Conservation (phyloP, 2,329 filamentous ascomycete species). For the Trichoderma guizhouense region DNA sequence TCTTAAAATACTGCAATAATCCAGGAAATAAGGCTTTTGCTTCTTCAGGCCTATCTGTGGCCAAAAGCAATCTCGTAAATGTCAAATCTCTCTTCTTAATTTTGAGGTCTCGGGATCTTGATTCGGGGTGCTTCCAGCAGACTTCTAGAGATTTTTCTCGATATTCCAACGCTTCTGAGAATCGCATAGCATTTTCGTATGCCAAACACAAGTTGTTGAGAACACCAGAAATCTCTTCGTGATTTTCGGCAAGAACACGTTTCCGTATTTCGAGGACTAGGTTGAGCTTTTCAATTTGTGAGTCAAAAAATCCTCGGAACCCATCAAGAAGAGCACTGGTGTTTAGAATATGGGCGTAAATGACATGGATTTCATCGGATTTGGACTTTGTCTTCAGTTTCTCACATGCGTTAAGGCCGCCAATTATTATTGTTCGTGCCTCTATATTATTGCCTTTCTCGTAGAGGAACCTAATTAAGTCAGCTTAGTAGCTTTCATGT, state of each 20-base stretch:
- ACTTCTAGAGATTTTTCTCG: background rate
- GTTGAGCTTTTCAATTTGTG: background rate
- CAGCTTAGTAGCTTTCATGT: no score
- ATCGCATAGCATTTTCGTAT: background rate
- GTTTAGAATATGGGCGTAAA: background rate
- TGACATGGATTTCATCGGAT: background rate
- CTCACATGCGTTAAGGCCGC: background rate
- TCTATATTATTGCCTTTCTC: background rate
- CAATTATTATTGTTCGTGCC: background rate
- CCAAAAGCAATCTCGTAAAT: background rate
- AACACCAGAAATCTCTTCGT: background rate
- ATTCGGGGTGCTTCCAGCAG: background rate
- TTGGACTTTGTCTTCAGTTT: background rate
- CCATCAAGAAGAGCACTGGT: background rate
- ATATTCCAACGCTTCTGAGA: background rate
- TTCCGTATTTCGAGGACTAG: background rate
- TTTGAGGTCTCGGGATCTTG: background rate
- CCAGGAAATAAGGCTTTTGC: background rate
- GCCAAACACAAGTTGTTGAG: background rate
- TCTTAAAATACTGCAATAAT: background rate
- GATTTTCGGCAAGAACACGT: background rate
- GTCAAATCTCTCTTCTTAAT: background rate
- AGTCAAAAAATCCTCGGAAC: background rate
- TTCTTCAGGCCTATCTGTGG: background rate
- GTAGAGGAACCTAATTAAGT: background rate